These are phyloP conservation scores for Monilinia laxa DNA, from an alignment of 2,329 filamentous ascomycete genomes.

Conservation along the genomic window DNA sequence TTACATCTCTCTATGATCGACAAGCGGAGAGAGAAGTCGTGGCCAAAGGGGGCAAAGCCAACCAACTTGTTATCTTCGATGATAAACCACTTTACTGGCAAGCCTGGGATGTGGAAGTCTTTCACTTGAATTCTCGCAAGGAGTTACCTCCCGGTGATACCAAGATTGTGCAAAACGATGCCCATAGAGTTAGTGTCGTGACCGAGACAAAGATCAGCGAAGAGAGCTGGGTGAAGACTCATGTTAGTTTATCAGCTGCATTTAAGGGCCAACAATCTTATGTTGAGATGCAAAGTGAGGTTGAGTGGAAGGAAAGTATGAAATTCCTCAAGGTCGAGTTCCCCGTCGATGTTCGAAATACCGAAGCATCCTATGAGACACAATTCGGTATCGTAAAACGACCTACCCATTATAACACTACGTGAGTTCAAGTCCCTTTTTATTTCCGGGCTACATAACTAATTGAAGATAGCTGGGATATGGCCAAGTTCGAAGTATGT, in stretches of 20 bases:
- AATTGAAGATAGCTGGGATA: constrained; percentile 67
- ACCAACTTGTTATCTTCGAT: constrained; percentile 92
- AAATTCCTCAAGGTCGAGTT: constrained; percentile 99
- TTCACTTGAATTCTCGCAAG: constrained; percentile 82
- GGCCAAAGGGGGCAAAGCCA: constrained; percentile 70
- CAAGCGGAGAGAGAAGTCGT: constrained; percentile 74
- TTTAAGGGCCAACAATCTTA: constrained; percentile 64
- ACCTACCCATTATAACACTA: constrained; percentile 97
- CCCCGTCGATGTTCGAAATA: constrained; percentile 86
- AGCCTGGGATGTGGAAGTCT: constrained; percentile 97
- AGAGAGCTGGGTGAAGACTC: constrained; percentile 80
- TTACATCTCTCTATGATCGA: constrained; percentile 82
- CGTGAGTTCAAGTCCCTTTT: constrained; percentile 45
- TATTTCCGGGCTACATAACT: constrained; percentile 28
- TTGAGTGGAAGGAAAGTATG: constrained; percentile 97
- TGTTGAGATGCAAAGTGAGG: constrained; percentile 77
- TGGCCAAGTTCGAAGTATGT: constrained; percentile 97
- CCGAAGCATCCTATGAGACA: constrained; percentile 91
- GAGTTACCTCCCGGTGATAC: constrained; percentile 70
- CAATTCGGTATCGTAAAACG: constrained; percentile 86
- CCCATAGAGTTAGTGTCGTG: constrained; percentile 75
- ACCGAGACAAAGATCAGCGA: constrained; percentile 88
- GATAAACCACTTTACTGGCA: constrained; percentile 98
- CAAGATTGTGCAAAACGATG: constrained; percentile 66
- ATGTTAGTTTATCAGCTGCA: constrained; percentile 73